Evolutionary conservation across 192 early-diverging fungal genomes (phyloP), one percentile per base, ranked within the genome.

Genomic region (Chytriomyces confervae): DNA sequence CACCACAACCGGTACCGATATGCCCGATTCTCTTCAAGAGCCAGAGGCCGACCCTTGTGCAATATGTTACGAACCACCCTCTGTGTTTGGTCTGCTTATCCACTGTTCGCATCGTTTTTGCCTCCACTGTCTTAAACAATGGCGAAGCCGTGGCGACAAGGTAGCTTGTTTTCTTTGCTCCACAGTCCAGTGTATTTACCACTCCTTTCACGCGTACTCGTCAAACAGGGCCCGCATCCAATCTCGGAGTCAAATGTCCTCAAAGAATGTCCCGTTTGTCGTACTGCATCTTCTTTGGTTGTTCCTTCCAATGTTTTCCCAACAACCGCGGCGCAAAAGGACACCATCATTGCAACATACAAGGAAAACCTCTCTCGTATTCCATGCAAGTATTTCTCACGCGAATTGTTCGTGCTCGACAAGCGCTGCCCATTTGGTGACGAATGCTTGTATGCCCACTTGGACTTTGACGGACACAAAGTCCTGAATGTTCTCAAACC

Each of bases 401-500:
- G 36, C 36, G 36, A 36, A 36, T 2, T 36, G 4, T 36, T 36
- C 18, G 2, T n/a, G 57, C 23, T 23, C 57, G 23, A 61, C 57
- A 61, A 61, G 57, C 57, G 57, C 16, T 61, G 57, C 57, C 57
- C 57, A 1, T 61, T 61, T 23, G 57, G 57, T 23, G 57, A 61
- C 57, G 23, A 61, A 18, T 61, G 57, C 57, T n/a, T 61, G 57
- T 61, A 61, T 23, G 57, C 18, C 57, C 57, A 61, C 57, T 23
- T 18, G 16, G 24, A 46, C 44, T 16, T 27, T 5, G 16, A 18
- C 44, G 65, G 65, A 16, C 16, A 24, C n/a, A 36, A 66, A 66
- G 44, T 66, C 65, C 23, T 66, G 65, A 66, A 24, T 18, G 24
- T 66, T 66, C 65, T 20, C 16, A 46, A 24, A n/a, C 65, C 65